Percentiles rank a stretch among this genome's conserved stretches.
These are phyloP conservation scores for Neonothopanus nambi DNA, from an alignment of 1,284 basidiomycete species.

Conservation along the genomic window DNA sequence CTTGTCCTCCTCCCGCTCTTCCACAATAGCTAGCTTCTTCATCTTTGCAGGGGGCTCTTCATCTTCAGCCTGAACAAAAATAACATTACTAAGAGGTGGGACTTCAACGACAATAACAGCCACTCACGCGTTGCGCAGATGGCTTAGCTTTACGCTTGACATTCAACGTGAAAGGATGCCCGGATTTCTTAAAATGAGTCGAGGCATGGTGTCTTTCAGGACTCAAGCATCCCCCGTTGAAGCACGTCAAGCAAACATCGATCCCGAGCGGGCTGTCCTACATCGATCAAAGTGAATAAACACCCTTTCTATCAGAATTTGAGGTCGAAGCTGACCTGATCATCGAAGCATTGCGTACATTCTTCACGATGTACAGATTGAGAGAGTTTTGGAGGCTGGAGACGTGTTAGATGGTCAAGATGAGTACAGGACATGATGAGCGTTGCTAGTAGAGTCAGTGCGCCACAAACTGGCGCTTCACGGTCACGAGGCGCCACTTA, in stretches of 20 bases:
- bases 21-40: slow-evolving; percentile 87
- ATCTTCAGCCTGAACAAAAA: slow-evolving; percentile 45
- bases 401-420: slow-evolving; percentile 35
- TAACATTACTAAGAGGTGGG: neutral
- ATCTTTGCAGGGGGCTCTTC: slow-evolving; percentile 83
- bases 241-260: slow-evolving; percentile 90
- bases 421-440: slow-evolving; percentile 29
- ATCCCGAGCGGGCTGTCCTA: slow-evolving; percentile 79
- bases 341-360: slow-evolving; percentile 96
- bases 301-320: neutral
- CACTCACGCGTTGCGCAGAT: slow-evolving; percentile 64
- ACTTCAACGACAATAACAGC: neutral
- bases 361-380: slow-evolving; percentile 79
- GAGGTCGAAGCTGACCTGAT: slow-evolving; percentile 59
- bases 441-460: no score
- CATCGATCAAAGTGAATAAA: neutral
- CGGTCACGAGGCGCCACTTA: no score
- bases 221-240: slow-evolving; percentile 87
- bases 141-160: slow-evolving; percentile 77
- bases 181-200: slow-evolving; percentile 70
- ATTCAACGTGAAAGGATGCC: slow-evolving; percentile 82
- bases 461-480: no score
- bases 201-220: slow-evolving; percentile 67
- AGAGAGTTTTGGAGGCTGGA: slow-evolving; percentile 41
- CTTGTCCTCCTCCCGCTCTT: slow-evolving; percentile 86